Percentiles rank a stretch among this genome's conserved stretches.
phyloP scores from a whole-genome alignment of 345 rosid species.

The Anastatica hierochuntica region DNA sequence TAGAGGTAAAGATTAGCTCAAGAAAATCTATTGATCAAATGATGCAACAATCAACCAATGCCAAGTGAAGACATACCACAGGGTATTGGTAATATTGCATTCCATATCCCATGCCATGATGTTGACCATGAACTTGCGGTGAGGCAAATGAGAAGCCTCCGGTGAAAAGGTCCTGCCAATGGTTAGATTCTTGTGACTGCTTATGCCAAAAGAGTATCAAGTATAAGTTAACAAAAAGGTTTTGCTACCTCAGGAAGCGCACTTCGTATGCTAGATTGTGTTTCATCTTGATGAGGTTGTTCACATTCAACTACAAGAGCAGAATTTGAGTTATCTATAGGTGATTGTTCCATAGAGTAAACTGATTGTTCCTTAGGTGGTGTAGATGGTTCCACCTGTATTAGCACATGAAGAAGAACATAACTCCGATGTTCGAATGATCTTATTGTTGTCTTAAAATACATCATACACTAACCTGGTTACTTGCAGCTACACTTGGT shows the following conservation, averaged over 20 bases:
- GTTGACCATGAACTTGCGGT: constrained; percentile 32
- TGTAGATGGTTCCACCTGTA: constrained; percentile 10
- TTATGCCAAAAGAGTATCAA: background rate
- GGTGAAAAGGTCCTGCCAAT: constrained; percentile 61
- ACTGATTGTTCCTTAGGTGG: constrained; percentile 25
- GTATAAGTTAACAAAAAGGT: background rate
- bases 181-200: constrained; percentile 3
- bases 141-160: constrained; percentile 34
- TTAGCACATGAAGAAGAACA: constrained; percentile 17
- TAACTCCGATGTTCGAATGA: background rate
- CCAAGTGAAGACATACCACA: constrained; percentile 32
- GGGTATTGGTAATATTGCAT: constrained; percentile 44
- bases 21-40: background rate
- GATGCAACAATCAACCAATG: background rate
- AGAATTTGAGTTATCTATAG: constrained; percentile 22
- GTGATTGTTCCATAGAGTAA: constrained; percentile 21
- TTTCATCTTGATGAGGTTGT: constrained; percentile 26
- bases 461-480: constrained; percentile 33
- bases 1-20: background rate
- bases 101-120: constrained; percentile 39
- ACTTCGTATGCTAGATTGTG: constrained; percentile 34
- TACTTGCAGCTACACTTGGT: constrained; percentile 10
- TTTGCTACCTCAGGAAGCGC: constrained; percentile 61
- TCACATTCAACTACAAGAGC: constrained; percentile 27
- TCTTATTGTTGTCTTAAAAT: background rate